phyloP scores from a whole-genome alignment of 345 rosid genomes.

The Limnanthes douglasii region DNA sequence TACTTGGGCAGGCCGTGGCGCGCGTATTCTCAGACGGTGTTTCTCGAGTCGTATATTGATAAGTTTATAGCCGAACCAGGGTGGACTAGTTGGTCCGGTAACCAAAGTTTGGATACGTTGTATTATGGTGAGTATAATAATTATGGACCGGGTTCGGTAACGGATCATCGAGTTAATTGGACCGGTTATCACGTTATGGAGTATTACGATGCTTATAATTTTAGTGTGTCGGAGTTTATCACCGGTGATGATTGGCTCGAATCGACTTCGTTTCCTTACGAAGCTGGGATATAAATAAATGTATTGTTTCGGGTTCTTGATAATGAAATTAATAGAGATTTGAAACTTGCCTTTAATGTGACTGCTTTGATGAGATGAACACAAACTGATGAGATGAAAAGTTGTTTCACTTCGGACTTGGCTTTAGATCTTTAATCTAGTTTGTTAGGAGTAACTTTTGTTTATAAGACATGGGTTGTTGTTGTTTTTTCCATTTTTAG shows the following conservation, averaged over 20 bases:
- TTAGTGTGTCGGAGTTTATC: constrained; percentile 57
- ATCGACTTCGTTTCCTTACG: constrained; percentile 69
- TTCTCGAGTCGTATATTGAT: constrained; percentile 52
- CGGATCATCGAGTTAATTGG: constrained; percentile 53
- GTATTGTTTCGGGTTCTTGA: no score
- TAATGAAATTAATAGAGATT: no score
- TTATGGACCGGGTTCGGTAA: constrained; percentile 59
- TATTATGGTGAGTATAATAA: constrained; percentile 78
- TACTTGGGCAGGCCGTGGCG: constrained; percentile 83
- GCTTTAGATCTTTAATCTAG: no score
- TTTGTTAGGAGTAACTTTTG: no score
- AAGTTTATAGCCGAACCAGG: constrained; percentile 47
- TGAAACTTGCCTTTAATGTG: no score
- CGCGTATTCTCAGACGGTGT: constrained; percentile 38
- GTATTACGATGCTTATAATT: constrained; percentile 44
- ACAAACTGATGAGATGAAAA: no score
- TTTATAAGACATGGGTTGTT: no score
- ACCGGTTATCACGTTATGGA: constrained; percentile 54
- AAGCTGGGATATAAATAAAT: constrained; percentile 38
- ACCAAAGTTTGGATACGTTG: constrained; percentile 27
- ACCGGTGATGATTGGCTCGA: constrained; percentile 59
- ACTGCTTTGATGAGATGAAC: no score
- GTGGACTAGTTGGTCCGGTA: constrained; percentile 48
- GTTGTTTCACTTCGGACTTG: no score
- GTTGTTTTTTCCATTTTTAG: no score